Base-by-base conservation (phyloP, 495 filamentous ascomycete species). In the Antarctomyces pellizariae region DNA sequence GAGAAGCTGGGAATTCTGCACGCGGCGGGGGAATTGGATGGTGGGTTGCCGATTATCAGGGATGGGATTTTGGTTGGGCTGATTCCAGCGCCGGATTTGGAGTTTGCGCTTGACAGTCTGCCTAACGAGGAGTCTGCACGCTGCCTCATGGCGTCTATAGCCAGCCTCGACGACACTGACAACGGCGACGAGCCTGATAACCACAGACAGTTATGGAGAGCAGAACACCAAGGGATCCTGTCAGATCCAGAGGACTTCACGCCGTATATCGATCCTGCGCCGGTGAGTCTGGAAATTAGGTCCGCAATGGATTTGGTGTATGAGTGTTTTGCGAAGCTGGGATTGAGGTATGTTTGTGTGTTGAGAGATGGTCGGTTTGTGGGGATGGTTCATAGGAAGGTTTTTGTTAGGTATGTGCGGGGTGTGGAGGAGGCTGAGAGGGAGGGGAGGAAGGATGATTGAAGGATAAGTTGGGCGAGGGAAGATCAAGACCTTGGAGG, bases 241-340 rank as follows among this genome's bases (percentile, higher is more conserved):
- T n/a, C n/a, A n/a, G 69, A 82, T 36, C 71, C 68, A 4, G 75
- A 62, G 4, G 77, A 97, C 45, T 93, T 97, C 36, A 84, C 76
- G 6, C 68, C 62, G 0, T 92, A 68, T 43, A 90, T 97, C 49
- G 86, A 97, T 47, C 78, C 78, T 2, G 74, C 84, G 13, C 86
- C 86, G 1, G 56, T 97, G 9, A 67, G 83, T 4, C 54, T 97
- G 13, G 86, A 95, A 43, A 71, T 89, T 16, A 64, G 73, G 39
- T 83, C 73, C 1, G 80, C 86, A 2, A 86, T 97, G 59, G 84
- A 97, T 45, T 45, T 95, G 27, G 86, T 92, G 20, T 93, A 91
- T 36, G 84, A 97, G 44, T 90, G 79, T 39, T 97, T 95, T 50
- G 78, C 78, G 22, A 97, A 97, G 47, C 53, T 97, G 10, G 86